Percentiles rank a stretch among this genome's conserved stretches.
Conservation (phyloP, 192 early-diverging fungal genomes). For the Podochytrium sp. region DNA sequence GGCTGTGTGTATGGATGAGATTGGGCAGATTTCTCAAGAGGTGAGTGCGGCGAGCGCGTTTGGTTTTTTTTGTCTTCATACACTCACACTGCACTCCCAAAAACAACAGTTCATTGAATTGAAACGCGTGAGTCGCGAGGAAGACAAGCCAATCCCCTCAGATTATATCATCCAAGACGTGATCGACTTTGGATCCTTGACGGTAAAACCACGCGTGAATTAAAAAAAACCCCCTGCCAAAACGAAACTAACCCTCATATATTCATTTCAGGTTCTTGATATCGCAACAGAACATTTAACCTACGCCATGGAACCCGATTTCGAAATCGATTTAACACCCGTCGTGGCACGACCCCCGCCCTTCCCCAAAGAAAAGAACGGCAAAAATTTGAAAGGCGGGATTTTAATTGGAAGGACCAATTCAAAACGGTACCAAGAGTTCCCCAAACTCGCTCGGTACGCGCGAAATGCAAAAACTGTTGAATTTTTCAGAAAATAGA, state of each 20-base stretch:
- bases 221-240: not conserved
- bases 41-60: no score
- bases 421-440: slow-evolving; percentile 27
- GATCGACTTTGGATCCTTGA: slow-evolving; percentile 34
- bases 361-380: slow-evolving; percentile 33
- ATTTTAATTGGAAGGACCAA: slow-evolving; percentile 6
- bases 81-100: not conserved
- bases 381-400: not conserved
- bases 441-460: slow-evolving; percentile 31
- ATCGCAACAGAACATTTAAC: slow-evolving; percentile 34
- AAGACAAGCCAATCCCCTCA: slow-evolving; percentile 9
- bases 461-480: slow-evolving; percentile 51
- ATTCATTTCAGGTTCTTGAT: slow-evolving; percentile 16
- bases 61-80: not conserved
- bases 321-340: slow-evolving; percentile 35
- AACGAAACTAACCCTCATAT: no score
- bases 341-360: slow-evolving; percentile 47
- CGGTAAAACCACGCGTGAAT: slow-evolving; percentile 23
- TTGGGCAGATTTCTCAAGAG: slow-evolving; percentile 9
- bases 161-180: slow-evolving; percentile 41
- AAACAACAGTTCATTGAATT: slow-evolving; percentile 21
- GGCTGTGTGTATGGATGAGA: not conserved
- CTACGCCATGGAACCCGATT: slow-evolving; percentile 27
- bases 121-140: slow-evolving; percentile 15
- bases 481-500: slow-evolving; percentile 23